Base-by-base conservation (phyloP, 768 basidiomycete genomes). In the Lanmaoa pseudosensibilis region DNA sequence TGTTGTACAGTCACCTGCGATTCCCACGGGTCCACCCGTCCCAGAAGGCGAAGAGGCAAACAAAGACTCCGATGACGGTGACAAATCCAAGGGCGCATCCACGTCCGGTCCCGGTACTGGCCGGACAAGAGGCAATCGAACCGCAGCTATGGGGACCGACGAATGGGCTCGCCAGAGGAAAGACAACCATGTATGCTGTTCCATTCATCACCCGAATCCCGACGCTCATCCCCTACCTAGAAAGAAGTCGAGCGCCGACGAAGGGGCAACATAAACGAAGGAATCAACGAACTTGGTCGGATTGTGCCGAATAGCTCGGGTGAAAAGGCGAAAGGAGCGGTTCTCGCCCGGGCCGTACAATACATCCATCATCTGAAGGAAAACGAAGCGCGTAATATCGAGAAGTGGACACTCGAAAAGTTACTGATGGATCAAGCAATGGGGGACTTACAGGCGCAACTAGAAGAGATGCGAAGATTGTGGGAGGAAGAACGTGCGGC, bases 241-340 rank as follows among this genome's bases (percentile, higher is more conserved):
- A 98, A 98, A 92, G 94, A 98, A 76, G 94, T 98, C 13, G 96
- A 99, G 72, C 89, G 96, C 51, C 85, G 93, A 37, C 87, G 96
- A 51, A 81, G 96, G 46, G 94, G 94, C 18, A 94, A 94, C 63
- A 98, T 99, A 75, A 97, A 96, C 73, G 90, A 95, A 59, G 95
- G 95, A 0, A 97, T 99, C 76, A 93, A 90, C 66, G 89, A 91
- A 64, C 86, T 98, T 16, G 88, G 90, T 0, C 83, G 87, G 0
- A 90, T 95, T 62, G 87, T 98, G 11, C 95, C 95, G 4, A 90
- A 87, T 62, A 90, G 87, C 27, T 86, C 88, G 0, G 90, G 91
- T 32, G 91, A 93, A 70, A 91, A 90, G 65, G 87, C 89, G 51
- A 97, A 98, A 68, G 92, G 93, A 19, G 89, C 90, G 4, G 89